These are phyloP conservation scores for Plantago coronopus DNA, from an alignment of 305 asterid species.

Conservation along the genomic window DNA sequence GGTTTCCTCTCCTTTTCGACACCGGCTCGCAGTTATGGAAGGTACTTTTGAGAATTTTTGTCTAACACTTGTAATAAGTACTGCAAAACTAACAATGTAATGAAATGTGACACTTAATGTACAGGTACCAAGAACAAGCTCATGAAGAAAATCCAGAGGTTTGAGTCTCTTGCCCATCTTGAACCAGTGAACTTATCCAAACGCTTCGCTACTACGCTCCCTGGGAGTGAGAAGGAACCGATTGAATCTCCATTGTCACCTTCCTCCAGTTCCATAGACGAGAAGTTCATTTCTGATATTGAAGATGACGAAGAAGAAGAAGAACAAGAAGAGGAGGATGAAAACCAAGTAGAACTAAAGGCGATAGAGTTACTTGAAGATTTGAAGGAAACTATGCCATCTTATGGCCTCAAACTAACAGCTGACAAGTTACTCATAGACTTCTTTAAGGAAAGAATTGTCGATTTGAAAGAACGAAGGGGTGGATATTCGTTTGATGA, in stretches of 20 bases:
- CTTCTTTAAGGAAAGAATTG: conserved; percentile 46
- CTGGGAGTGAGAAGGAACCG: conserved; percentile 41
- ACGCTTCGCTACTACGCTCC: conserved; percentile 29
- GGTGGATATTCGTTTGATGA: conserved; percentile 6
- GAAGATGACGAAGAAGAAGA: conserved; percentile 28
- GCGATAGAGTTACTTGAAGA: conserved; percentile 40
- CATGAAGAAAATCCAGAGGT: conserved; percentile 46
- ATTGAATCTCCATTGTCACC: conserved; percentile 22
- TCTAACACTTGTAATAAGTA: not conserved
- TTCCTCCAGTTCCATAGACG: conserved; percentile 24
- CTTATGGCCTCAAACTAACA: conserved; percentile 27
- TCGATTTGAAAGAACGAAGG: not conserved
- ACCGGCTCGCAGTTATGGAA: conserved; percentile 44
- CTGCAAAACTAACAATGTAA: not conserved
- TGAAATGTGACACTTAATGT: not conserved
- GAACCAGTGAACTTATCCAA: conserved; percentile 50
- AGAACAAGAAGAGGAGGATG: conserved; percentile 3
- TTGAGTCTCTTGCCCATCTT: conserved; percentile 52
- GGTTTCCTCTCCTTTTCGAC: conserved; percentile 60
- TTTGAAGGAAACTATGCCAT: conserved; percentile 34
- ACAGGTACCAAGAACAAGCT: conserved; percentile 56
- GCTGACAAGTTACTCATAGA: conserved; percentile 49
- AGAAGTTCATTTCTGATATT: conserved; percentile 21
- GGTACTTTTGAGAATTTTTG: conserved; percentile 17
- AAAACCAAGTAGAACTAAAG: conserved; percentile 24